Evolutionary conservation across 768 basidiomycete genomes (phyloP).

Genomic region (Suillus discolor): DNA sequence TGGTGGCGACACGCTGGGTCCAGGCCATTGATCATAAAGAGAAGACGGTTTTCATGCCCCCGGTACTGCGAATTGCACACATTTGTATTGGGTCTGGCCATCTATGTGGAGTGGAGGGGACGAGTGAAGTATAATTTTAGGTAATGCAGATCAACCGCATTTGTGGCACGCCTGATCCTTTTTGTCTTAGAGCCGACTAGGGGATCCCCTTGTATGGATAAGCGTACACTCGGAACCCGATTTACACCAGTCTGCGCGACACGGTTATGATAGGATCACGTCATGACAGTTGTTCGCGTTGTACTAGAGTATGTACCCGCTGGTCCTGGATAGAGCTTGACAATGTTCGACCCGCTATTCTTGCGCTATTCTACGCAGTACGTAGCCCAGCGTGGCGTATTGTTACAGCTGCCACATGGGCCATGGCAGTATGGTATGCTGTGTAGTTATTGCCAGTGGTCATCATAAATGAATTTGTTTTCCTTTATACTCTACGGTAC

Average conservation of each 20-base stretch:
- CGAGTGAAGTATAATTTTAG: constrained; percentile 66
- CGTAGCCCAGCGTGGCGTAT: not conserved
- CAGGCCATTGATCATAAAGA: constrained; percentile 59
- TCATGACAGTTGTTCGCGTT: not conserved
- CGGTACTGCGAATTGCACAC: constrained; percentile 45
- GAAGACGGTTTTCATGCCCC: constrained; percentile 63
- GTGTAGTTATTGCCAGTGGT: too few species aligned
- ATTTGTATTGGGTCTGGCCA: constrained; percentile 70
- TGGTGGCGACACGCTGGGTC: constrained; percentile 63
- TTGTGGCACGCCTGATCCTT: not conserved
- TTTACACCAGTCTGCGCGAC: not conserved
- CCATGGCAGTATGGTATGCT: too few species aligned
- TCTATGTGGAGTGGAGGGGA: constrained; percentile 58
- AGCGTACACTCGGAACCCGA: not conserved
- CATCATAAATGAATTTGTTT: not conserved
- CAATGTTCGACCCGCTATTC: not conserved
- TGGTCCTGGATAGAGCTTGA: not conserved
- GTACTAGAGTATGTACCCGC: too few species aligned
- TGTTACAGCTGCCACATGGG: too few species aligned
- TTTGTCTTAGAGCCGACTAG: constrained; percentile 7
- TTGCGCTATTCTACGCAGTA: too few species aligned
- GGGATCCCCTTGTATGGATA: not conserved
- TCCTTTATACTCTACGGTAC: too few species aligned
- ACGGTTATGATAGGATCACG: not conserved
- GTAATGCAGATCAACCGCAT: constrained; percentile 9